Percentiles rank a stretch among this genome's conserved stretches.
phyloP scores from a whole-genome alignment of 2,329 filamentous ascomycete genomes.

The Cladophialophora bantiana region DNA sequence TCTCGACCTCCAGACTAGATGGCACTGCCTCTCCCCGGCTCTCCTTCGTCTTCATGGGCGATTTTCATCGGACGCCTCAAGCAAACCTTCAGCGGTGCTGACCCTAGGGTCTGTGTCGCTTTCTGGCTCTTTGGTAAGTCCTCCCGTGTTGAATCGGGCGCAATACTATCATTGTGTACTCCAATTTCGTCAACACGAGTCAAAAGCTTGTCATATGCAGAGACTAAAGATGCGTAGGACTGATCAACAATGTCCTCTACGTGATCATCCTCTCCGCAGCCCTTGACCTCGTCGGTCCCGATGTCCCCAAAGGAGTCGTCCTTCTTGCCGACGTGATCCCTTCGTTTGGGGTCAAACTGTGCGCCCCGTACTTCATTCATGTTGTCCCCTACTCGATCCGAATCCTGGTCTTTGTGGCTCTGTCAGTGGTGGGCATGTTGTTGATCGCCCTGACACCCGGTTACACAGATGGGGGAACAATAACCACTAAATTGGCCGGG shows the following conservation, averaged over 20 bases:
- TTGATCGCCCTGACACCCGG: conserved; percentile 81
- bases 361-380: conserved; percentile 94
- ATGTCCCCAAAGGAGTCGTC: conserved; percentile 87
- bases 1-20: conserved; percentile 17
- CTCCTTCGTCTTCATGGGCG: conserved; percentile 73
- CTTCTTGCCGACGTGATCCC: conserved; percentile 92
- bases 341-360: conserved; percentile 84
- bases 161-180: not conserved
- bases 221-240: conserved; percentile 58
- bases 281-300: conserved; percentile 88
- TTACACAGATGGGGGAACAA: conserved; percentile 63
- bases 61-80: conserved; percentile 71
- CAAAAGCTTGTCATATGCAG: not conserved
- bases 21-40: conserved; percentile 62
- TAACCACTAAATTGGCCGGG: conserved; percentile 78
- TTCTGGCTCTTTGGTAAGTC: conserved; percentile 91
- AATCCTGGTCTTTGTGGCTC: conserved; percentile 73
- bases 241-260: conserved; percentile 98
- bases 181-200: not conserved
- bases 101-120: conserved; percentile 75
- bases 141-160: not conserved
- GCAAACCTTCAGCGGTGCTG: conserved; percentile 69
- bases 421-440: conserved; percentile 87
- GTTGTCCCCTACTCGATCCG: conserved; percentile 79
- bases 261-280: conserved; percentile 95